Base-by-base conservation (phyloP, 129 eudicot species). In the Sambucus nigra region DNA sequence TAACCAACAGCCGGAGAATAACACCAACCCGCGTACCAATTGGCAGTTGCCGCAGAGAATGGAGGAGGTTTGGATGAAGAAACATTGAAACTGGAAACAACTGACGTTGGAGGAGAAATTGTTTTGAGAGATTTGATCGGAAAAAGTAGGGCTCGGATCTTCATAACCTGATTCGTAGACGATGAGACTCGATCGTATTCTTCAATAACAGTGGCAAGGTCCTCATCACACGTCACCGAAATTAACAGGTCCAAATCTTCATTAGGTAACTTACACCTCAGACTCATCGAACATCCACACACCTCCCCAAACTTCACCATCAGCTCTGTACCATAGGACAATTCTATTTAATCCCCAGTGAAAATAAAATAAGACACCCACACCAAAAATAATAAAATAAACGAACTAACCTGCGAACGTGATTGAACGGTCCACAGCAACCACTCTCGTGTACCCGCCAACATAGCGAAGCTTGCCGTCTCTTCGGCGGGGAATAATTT, bases 371-470 rank as follows among this genome's bases (percentile, higher is more conserved):
- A 9, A 31, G 9, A 35, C 42, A 35, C 2, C 0, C 27, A 15
- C 46, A 48, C 42, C 13, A 8, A 35, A 7, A 35, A 2, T 7
- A 35, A 2, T 35, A 7, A 35, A 35, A 35, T 35, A 35, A 2
- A 7, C 1, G 6, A 39, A 48, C 59, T 0, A 16, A 80, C 87
- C 87, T 50, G 81, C 51, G 50, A 27, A 78, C 1, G 94, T 7
- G 51, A 84, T 29, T 39, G 83, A 73, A 48, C 86, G 88, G 22
- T 71, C 69, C 11, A 72, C 88, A 47, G 97, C 47, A 38, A 89
- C 75, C 17, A 89, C 79, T 29, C 97, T 73, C 14, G 93, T 89
- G 72, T 29, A 58, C 4, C 97, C 97, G 63, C 97, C 95, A 72
- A 64, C 53, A 76, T 89, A 89, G 0, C 85, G 83, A 66, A 89